Conservation (phyloP, 2,329 filamentous ascomycete genomes). For the Trichophyton verrucosum region DNA sequence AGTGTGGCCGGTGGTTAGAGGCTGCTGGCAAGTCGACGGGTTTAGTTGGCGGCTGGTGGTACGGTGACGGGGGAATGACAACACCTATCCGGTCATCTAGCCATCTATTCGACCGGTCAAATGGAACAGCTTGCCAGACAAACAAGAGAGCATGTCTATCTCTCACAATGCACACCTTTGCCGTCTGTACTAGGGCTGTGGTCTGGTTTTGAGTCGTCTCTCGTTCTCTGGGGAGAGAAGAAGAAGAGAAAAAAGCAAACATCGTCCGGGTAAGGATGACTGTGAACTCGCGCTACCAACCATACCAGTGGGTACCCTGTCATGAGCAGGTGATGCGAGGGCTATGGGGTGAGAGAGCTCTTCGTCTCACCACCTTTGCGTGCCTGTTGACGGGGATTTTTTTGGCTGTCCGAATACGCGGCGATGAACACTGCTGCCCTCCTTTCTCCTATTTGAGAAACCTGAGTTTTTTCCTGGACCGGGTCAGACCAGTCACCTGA, state of each 20-base stretch:
- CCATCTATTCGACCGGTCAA: background rate
- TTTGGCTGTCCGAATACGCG: background rate
- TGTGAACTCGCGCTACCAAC: background rate
- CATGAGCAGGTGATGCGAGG: background rate
- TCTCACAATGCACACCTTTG: background rate
- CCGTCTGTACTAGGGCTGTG: background rate
- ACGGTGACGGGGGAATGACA: background rate
- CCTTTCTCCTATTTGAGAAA: background rate
- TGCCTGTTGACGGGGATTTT: background rate
- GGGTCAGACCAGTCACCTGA: background rate
- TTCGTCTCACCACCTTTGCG: background rate
- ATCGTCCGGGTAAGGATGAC: background rate
- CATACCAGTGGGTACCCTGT: background rate
- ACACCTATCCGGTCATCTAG: background rate
- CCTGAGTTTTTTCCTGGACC: background rate
- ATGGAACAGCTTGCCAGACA: background rate
- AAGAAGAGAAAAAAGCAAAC: background rate
- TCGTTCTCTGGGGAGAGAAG: too few relatives aligned
- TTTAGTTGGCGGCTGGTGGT: background rate
- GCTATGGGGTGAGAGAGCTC: background rate
- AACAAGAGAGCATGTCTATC: background rate
- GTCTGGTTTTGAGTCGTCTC: background rate
- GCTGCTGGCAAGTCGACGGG: background rate
- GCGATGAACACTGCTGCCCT: background rate
- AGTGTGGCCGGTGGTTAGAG: background rate